phyloP scores from a whole-genome alignment of 1,284 basidiomycete species.

The Leccinum huronense region DNA sequence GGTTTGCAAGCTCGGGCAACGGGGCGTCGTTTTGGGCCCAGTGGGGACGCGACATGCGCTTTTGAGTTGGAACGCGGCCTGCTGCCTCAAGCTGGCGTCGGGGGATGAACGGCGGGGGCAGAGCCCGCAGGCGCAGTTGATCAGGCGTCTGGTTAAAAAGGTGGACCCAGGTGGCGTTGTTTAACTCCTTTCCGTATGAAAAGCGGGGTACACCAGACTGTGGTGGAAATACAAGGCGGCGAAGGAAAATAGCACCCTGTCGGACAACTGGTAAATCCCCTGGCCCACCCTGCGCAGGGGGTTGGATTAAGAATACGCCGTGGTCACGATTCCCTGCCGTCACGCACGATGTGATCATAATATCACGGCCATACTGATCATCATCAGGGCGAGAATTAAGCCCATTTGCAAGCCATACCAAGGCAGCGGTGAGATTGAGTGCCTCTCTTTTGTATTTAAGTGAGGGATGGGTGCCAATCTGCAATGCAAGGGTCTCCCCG shows the following conservation, averaged over 20 bases:
- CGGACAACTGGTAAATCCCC: conserved; percentile 2
- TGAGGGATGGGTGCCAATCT: conserved; percentile 4
- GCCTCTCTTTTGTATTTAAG: conserved; percentile 11
- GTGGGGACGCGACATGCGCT: conserved; percentile 8
- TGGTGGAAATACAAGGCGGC: conserved; percentile 2
- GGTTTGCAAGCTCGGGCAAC: conserved; percentile 2
- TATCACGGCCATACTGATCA: conserved; percentile 11
- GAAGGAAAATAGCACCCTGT: conserved; percentile 11
- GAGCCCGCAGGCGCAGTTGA: conserved; percentile 5
- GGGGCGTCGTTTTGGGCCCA: neutral
- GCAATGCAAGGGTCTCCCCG: conserved; percentile 8
- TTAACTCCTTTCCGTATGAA: conserved; percentile 7
- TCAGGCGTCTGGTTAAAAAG: conserved; percentile 2
- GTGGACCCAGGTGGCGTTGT: conserved; percentile 9
- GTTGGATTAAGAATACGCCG: conserved; percentile 8
- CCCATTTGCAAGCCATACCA: conserved; percentile 13
- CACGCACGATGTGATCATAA: conserved; percentile 10
- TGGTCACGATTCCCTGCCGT: neutral
- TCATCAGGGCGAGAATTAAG: conserved; percentile 12
- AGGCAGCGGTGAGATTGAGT: conserved; percentile 9
- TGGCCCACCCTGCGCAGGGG: neutral
- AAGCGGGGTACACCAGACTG: conserved; percentile 3
- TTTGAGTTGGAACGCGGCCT: conserved; percentile 9
- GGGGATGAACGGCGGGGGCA: conserved; percentile 7
- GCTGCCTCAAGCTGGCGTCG: neutral